A percentile compares a stretch with the other conserved stretches of the same genome.
These are phyloP conservation scores for Aspergillus caelatus DNA, from an alignment of 2,329 filamentous ascomycete species.

Conservation along the genomic window DNA sequence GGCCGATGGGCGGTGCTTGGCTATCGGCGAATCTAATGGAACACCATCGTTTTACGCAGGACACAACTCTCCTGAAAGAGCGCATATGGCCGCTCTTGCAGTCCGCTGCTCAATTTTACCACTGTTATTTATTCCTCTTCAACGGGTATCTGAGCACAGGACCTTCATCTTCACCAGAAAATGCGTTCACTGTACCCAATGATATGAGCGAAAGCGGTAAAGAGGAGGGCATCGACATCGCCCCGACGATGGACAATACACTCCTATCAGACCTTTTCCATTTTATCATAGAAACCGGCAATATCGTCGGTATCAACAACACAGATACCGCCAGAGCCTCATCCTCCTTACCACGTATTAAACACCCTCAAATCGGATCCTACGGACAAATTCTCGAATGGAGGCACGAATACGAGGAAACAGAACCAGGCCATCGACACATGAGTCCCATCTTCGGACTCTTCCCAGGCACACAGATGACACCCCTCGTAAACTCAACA, in stretches of 20 bases:
- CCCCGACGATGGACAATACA: slow-evolving; percentile 49
- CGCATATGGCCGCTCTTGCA: slow-evolving; percentile 19
- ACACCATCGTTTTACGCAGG: slow-evolving; percentile 55
- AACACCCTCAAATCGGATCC: slow-evolving; percentile 22
- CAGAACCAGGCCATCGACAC: slow-evolving; percentile 54
- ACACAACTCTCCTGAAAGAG: slow-evolving; percentile 16
- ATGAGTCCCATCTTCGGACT: slow-evolving; percentile 54
- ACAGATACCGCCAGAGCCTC: slow-evolving; percentile 8
- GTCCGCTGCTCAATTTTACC: slow-evolving; percentile 15
- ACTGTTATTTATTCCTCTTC: slow-evolving; percentile 13
- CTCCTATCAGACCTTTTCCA: slow-evolving; percentile 42
- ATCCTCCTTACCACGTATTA: slow-evolving; percentile 11
- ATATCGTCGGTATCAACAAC: background rate
- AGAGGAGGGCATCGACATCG: slow-evolving; percentile 20
- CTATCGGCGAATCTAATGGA: slow-evolving; percentile 62
- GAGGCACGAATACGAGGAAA: slow-evolving; percentile 38
- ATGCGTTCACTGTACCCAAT: slow-evolving; percentile 15
- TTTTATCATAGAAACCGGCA: slow-evolving; percentile 8
- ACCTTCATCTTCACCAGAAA: slow-evolving; percentile 25
- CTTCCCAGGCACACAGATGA: slow-evolving; percentile 46
- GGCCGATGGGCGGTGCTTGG: slow-evolving; percentile 55
- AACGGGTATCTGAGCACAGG: slow-evolving; percentile 15
- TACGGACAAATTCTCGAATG: slow-evolving; percentile 35
- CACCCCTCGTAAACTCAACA: slow-evolving; percentile 32
- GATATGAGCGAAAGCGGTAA: slow-evolving; percentile 7